Base-by-base conservation (phyloP, 306 rosid genomes). In the Clitoria ternatea region DNA sequence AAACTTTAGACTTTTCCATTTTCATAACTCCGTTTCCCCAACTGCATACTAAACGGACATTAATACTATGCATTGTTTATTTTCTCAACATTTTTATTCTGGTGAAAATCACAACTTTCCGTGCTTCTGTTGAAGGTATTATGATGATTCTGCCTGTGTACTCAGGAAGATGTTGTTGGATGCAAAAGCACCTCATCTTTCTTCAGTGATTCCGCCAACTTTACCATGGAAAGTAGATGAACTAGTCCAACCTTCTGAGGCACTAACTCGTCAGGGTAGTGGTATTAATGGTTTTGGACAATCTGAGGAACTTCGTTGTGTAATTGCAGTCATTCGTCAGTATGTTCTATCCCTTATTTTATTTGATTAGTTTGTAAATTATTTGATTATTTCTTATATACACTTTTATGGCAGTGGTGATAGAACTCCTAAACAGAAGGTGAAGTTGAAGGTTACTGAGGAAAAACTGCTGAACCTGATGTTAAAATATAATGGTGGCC, bases 341-440 rank as follows among this genome's bases (percentile, higher is more conserved):
- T 94, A 91, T 57, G 99, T 83, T 79, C 66, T 67, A 24, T 69
- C 55, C 66, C 59, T 24, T 63, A n/a, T 29, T 75, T 14, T 39
- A 26, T 62, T 79, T 6, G 1, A 22, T 61, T 64, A 13, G 36
- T 56, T 64, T n/a, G n/a, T n/a, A n/a, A 18, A 78, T 61, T 40
- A 10, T 39, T 48, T 61, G 66, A 14, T 37, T 69, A 63, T 74
- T 67, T 66, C 79, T 53, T 69, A 47, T 73, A 67, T 60, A 70
- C 54, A 67, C 29, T 60, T 73, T 55, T 82, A 74, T 81, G 57
- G 78, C 84, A 94, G 99, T 82, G 99, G 99, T 70, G 99, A 94
- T 87, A 86, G 99, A 87, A 94, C 99, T 80, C 96, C 99, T 69
- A 94, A 94, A 77, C 99, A 94, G 80, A 94, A 94, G 89, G 99